Evolutionary conservation across 345 rosid species (phyloP).

Genomic region (Euphorbia peplus): DNA sequence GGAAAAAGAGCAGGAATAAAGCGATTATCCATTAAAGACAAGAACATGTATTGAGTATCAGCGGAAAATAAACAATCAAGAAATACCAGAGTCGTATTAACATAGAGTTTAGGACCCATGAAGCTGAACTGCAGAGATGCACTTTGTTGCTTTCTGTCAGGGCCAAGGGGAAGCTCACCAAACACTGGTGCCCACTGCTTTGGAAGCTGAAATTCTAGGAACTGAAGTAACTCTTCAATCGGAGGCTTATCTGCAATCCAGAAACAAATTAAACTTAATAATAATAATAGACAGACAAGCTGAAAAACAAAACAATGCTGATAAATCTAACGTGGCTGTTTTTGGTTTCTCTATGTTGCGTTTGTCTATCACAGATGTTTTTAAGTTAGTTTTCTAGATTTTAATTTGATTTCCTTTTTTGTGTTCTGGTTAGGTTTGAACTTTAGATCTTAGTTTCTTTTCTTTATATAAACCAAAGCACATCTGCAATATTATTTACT

Average conservation of each 20-base stretch:
- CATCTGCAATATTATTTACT: no score
- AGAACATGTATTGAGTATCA: background rate
- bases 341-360: no score
- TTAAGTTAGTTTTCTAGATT: no score
- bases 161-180: constrained; percentile 97
- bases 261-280: background rate
- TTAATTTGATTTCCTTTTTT: no score
- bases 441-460: no score
- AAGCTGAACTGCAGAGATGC: constrained; percentile 85
- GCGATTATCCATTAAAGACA: background rate
- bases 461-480: no score
- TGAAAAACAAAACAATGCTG: background rate
- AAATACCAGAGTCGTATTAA: constrained; percentile 69
- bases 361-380: no score
- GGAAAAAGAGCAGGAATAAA: background rate
- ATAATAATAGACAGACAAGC: background rate
- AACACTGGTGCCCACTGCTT: constrained; percentile 98
- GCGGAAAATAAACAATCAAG: constrained; percentile 2
- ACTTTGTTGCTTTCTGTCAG: constrained; percentile 67
- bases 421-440: no score
- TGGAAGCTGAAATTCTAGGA: constrained; percentile 97
- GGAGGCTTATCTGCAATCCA: constrained; percentile 77
- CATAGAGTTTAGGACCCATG: constrained; percentile 89
- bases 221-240: constrained; percentile 80
- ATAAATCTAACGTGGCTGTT: no score